These are phyloP conservation scores for Trypanosoma rangeli DNA, from an alignment of 208 protist species.

Conservation along the genomic window DNA sequence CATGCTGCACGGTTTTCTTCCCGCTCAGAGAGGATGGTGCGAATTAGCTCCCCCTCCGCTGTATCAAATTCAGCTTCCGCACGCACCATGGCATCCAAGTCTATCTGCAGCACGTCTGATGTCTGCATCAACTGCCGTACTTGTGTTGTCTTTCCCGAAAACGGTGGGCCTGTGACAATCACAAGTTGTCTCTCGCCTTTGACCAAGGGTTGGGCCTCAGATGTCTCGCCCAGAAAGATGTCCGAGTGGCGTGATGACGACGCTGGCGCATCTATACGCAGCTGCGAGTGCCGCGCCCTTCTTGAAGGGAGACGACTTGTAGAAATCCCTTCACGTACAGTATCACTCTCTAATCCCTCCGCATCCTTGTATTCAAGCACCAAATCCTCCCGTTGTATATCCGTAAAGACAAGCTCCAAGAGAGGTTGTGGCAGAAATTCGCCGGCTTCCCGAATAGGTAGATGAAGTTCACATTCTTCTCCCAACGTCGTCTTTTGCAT, in stretches of 20 bases:
- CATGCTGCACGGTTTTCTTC: not conserved
- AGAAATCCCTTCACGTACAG: not conserved
- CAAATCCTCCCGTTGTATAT: constrained; percentile 33
- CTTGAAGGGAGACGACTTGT: not conserved
- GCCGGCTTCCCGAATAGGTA: constrained; percentile 62
- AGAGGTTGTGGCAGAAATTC: constrained; percentile 66
- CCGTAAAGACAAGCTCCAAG: constrained; percentile 61
- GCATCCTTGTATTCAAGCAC: constrained; percentile 20
- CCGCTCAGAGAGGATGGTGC: constrained; percentile 44
- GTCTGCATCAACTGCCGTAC: constrained; percentile 37
- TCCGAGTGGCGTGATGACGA: not conserved
- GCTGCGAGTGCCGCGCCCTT: not conserved
- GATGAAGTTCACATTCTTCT: constrained; percentile 45
- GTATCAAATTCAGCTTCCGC: constrained; percentile 69
- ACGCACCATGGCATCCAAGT: constrained; percentile 56
- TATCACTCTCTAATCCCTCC: constrained; percentile 20
- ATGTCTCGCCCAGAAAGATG: not conserved
- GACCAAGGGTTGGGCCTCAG: not conserved
- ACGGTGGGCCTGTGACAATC: constrained; percentile 78
- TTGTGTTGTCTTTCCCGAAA: constrained; percentile 74
- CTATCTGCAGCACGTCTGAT: constrained; percentile 31
- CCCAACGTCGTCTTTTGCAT: not conserved
- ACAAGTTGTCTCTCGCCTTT: constrained; percentile 33
- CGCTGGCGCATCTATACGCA: not conserved
- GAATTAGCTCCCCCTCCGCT: constrained; percentile 67